A percentile compares a stretch with the other conserved stretches of the same genome.
Evolutionary conservation across 73 alveolate genomes (phyloP).

Genomic region (Paramecium primaurelia): DNA sequence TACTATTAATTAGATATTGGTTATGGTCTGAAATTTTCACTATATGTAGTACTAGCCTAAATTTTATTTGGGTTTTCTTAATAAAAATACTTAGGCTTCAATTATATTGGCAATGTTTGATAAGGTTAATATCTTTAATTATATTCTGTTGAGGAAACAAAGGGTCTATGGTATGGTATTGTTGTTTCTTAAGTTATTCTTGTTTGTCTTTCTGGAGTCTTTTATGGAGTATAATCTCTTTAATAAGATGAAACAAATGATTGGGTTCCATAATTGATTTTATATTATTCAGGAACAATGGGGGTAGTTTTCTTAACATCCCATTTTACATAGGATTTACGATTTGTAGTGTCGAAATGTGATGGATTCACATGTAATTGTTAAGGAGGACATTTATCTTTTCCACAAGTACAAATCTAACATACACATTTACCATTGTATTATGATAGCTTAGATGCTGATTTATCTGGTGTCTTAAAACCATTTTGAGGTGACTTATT

Average conservation of each 20-base stretch:
- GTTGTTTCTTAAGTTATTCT: neutral
- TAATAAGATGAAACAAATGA: neutral
- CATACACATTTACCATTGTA: neutral
- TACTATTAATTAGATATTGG: neutral
- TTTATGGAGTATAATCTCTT: neutral
- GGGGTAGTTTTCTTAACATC: neutral
- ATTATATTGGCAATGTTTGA: neutral
- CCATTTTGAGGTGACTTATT: neutral
- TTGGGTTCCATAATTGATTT: neutral
- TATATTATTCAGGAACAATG: neutral
- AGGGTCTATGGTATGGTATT: neutral
- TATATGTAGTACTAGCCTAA: neutral
- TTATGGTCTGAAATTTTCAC: neutral
- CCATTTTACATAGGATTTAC: neutral
- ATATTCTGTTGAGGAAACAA: neutral
- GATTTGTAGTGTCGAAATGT: neutral
- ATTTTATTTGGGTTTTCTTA: neutral
- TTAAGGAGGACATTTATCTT: constrained; percentile 19
- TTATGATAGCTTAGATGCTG: neutral
- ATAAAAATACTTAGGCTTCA: neutral
- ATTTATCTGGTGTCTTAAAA: neutral
- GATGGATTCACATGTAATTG: neutral
- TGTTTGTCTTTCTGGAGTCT: neutral
- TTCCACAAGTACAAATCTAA: neutral
- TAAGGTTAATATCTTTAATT: neutral